Conservation (phyloP, 495 filamentous ascomycete genomes). For the Xylaria venustula region DNA sequence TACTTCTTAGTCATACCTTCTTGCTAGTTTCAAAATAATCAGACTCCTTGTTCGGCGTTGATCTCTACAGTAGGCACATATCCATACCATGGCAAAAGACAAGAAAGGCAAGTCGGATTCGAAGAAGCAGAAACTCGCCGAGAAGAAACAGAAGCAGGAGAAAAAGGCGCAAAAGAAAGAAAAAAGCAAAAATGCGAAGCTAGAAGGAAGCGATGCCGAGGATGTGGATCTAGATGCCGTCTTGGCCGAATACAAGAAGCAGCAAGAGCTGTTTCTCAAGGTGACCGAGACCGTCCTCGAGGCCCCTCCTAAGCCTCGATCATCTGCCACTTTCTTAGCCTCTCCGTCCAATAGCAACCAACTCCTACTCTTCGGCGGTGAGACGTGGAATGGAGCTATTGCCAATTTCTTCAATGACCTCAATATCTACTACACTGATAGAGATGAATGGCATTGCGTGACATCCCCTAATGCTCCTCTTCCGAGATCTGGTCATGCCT, state of each 20-base stretch:
- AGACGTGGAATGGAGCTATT: slow-evolving; percentile 63
- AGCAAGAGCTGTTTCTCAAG: slow-evolving; percentile 91
- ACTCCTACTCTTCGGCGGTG: slow-evolving; percentile 87
- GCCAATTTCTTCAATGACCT: slow-evolving; percentile 69
- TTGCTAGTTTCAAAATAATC: neutral
- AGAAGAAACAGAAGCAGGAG: slow-evolving; percentile 65
- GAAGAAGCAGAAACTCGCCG: slow-evolving; percentile 61
- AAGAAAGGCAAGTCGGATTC: slow-evolving; percentile 54
- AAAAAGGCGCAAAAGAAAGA: slow-evolving; percentile 64
- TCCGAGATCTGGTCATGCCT: slow-evolving; percentile 88
- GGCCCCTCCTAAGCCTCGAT: slow-evolving; percentile 72
- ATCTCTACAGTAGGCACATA: neutral
- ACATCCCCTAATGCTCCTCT: slow-evolving; percentile 90
- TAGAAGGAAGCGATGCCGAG: slow-evolving; percentile 77
- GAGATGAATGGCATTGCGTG: slow-evolving; percentile 82
- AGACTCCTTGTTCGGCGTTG: neutral
- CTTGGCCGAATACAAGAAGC: slow-evolving; percentile 78
- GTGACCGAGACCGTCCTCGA: slow-evolving; percentile 76
- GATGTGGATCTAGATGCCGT: slow-evolving; percentile 96
- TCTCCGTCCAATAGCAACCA: slow-evolving; percentile 85
- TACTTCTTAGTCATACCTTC: no score
- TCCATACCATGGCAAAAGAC: slow-evolving; percentile 52
- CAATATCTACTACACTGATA: slow-evolving; percentile 85
- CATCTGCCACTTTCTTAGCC: slow-evolving; percentile 75
- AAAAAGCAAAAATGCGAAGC: slow-evolving; percentile 50